Conservation (phyloP, 2,329 filamentous ascomycete genomes). For the Colletotrichum sp. region DNA sequence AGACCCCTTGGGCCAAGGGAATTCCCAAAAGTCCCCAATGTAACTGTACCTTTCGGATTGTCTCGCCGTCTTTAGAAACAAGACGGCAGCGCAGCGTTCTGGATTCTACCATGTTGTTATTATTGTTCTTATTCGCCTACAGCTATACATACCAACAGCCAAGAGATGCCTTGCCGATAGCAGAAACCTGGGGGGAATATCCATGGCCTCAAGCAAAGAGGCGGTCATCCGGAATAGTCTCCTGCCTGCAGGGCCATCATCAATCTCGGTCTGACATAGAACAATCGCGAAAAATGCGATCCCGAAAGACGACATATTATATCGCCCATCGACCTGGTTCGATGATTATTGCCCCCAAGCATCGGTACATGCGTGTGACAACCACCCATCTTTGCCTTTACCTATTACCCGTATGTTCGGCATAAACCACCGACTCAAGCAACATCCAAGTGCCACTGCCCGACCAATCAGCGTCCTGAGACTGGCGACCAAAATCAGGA, state of each 20-base stretch:
- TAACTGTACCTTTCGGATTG: constrained; percentile 1
- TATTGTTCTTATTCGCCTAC: not conserved
- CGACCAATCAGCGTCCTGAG: constrained; percentile 21
- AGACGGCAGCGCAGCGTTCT: not conserved
- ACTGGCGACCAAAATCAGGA: constrained; percentile 19
- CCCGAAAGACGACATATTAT: not conserved
- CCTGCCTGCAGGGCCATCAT: not conserved
- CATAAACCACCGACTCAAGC: constrained; percentile 17
- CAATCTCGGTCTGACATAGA: not conserved
- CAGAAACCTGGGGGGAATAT: not conserved
- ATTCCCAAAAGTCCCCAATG: not conserved
- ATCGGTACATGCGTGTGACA: not conserved
- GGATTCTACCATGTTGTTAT: not conserved
- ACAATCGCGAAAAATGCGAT: not conserved
- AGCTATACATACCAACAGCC: not conserved
- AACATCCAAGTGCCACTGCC: not conserved
- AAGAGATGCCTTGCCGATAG: constrained; percentile 12
- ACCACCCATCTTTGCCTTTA: not conserved
- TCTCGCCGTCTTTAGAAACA: not conserved
- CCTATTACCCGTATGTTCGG: not conserved
- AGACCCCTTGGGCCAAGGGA: not conserved
- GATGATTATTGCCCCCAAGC: not conserved
- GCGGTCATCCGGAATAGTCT: not conserved
- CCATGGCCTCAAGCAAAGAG: not conserved
- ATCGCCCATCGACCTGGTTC: not conserved